These are phyloP conservation scores for Sherardia arvensis DNA, from an alignment of 257 asterid genomes.

Conservation along the genomic window DNA sequence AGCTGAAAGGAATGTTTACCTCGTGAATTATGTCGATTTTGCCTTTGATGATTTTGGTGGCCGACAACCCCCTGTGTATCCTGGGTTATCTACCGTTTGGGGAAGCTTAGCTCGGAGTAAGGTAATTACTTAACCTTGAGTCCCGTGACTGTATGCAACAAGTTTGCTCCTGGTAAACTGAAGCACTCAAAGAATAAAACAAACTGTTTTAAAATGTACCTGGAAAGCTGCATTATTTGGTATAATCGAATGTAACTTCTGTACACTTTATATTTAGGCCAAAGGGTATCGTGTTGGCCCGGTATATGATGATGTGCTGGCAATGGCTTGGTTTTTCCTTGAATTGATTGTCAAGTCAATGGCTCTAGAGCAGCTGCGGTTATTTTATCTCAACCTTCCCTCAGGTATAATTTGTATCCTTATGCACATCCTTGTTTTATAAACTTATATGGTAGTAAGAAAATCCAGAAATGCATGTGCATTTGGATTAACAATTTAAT, in stretches of 20 bases:
- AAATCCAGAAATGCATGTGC: not conserved
- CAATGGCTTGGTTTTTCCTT: slow-evolving; percentile 99
- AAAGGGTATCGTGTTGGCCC: slow-evolving; percentile 99
- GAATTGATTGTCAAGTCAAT: slow-evolving; percentile 94
- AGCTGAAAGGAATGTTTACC: slow-evolving; percentile 87
- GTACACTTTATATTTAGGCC: slow-evolving; percentile 44
- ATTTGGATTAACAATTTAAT: not conserved
- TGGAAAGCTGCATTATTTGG: not conserved
- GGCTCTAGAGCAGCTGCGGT: slow-evolving; percentile 94
- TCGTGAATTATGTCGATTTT: slow-evolving; percentile 88
- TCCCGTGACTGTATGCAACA: not conserved
- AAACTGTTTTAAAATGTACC: not conserved
- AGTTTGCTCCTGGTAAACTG: not conserved
- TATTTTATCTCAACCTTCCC: slow-evolving; percentile 79
- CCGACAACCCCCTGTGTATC: slow-evolving; percentile 98
- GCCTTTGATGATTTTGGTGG: slow-evolving; percentile 98
- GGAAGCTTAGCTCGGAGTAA: slow-evolving; percentile 99
- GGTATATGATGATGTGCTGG: slow-evolving; percentile 97
- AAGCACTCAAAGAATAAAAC: not conserved
- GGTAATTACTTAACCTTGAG: slow-evolving; percentile 31
- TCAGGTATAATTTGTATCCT: slow-evolving; percentile 33
- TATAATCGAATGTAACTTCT: slow-evolving; percentile 2
- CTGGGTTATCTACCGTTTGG: slow-evolving; percentile 98
- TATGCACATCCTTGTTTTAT: not conserved
- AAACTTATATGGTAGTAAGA: not conserved